Evolutionary conservation across 164 flowering plant species (phyloP), one percentile per base, ranked within the genome.

Genomic region (Hamamelis virginiana): DNA sequence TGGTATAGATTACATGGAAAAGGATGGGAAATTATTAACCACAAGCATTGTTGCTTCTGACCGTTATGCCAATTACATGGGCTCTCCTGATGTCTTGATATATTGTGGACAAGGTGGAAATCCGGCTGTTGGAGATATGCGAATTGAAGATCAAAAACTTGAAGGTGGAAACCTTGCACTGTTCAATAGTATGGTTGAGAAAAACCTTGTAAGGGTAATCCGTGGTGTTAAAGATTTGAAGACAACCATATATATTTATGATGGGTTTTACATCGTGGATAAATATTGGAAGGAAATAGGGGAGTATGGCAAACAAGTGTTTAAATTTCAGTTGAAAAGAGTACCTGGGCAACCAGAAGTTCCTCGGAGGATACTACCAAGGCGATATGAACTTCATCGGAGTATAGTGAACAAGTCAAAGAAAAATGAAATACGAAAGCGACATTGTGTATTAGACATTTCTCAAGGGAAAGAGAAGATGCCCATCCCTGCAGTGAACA

Each of bases 31-130:
- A 38, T 0, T 47, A 9, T 8, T 64, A 16, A 69, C 69, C 10
- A 68, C 72, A 0, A 74, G 76, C 41, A 67, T 79, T 60, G 77
- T 79, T 22, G 75, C 41, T n/a, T 66, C 82, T 19, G 75, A 69
- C 4, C 53, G 71, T 14, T 77, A 77, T 67, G 59, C 47, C 9
- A 52, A 73, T 46, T 23, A 44, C 5, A 19, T 26, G 56, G 50
- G 9, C 1, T 48, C 61, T 0, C 10, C 65, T 10, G 67, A 73
- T 58, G 18, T 15, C 15, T 38, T 76, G 15, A 23, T 76, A 43
- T 76, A 72, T 65, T 58, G 41, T 0, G 79, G 79, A 1, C 45
- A 64, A 14, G 41, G 41, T 33, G 41, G 41, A 33, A 33, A 33
- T 33, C 41, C 41, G 41, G 4, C 2, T 2, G 6, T 33, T 33